Base-by-base conservation (phyloP, 495 filamentous ascomycete genomes). In the Penicillium crystallinum region DNA sequence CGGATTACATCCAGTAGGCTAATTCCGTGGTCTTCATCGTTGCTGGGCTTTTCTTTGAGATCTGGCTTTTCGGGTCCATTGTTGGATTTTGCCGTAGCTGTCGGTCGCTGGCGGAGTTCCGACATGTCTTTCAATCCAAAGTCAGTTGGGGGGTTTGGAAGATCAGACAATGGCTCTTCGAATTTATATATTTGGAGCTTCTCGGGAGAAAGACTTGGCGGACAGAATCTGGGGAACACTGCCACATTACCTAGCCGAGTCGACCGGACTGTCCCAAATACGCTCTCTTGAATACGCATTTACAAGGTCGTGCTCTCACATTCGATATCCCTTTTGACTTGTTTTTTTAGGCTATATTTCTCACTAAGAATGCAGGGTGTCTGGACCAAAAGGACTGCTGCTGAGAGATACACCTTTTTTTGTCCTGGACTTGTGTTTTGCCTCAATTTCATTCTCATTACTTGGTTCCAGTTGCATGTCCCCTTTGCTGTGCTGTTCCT, bases 1-100 rank as follows among this genome's bases (percentile, higher is more conserved):
- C 92, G 85, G 46, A 93, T 62, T 44, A 92, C 69, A 71, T 98
- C 93, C 37, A 91, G 49, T 46, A 83, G 63, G 49, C 79, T 76
- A 66, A 85, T 77, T 30, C 63, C 64, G 41, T 43, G 56, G 38
- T 52, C 57, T 54, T 59, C 51, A 30, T 58, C 46, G 21, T 53
- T 39, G 45, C 50, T 56, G 49, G 49, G 18, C 49, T 55, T 18
- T 46, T 33, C 17, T 57, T 46, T 30, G 39, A 29, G 38, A 6
- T 41, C 54, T 18, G 46, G 43, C 53, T 42, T 51, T 51, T 41
- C 52, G 37, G 56, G 18, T n/a, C 45, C 48, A 9, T 37, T 55
- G 12, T 42, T 46, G 34, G 54, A 22, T 12, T 51, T 45, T 10
- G 59, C 44, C 47, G 54, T 35, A 7, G 56, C 39, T 46, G 54